phyloP scores from a whole-genome alignment of 495 filamentous ascomycete genomes.

The Parathielavia appendiculata region DNA sequence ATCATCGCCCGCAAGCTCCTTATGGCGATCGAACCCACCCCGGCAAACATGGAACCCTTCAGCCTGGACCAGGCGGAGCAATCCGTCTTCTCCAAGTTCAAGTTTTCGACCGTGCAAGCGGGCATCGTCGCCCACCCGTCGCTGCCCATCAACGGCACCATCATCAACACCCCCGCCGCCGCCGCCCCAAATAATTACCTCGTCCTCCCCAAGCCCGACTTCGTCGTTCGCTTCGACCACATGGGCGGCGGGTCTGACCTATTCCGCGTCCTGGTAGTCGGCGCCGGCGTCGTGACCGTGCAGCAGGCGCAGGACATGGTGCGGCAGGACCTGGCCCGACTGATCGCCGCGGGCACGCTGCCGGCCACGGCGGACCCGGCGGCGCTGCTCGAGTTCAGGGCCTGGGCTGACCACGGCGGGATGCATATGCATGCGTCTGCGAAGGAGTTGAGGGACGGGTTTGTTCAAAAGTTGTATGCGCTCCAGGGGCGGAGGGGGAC shows the following conservation, averaged over 20 bases:
- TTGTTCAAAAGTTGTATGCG: conserved; percentile 45
- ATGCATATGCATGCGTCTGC: conserved; percentile 34
- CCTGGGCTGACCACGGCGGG: conserved; percentile 37
- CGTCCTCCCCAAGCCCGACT: conserved; percentile 23
- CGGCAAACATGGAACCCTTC: conserved; percentile 33
- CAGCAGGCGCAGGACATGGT: conserved; percentile 30
- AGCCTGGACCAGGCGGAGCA: conserved; percentile 34
- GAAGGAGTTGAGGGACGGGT: conserved; percentile 32
- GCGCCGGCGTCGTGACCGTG: conserved; percentile 27
- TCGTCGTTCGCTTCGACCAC: conserved; percentile 22
- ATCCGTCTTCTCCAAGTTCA: conserved; percentile 31
- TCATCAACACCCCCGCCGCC: conserved; percentile 24
- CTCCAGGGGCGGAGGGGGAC: conserved; percentile 51
- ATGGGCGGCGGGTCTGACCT: conserved; percentile 28
- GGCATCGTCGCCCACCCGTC: conserved; percentile 35
- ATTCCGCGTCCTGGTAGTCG: conserved; percentile 40
- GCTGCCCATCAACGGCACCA: conserved; percentile 24
- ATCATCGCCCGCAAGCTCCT: conserved; percentile 37
- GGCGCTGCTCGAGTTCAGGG: conserved; percentile 29
- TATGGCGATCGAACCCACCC: conserved; percentile 38
- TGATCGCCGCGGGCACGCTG: conserved; percentile 30
- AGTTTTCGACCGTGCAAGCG: conserved; percentile 32
- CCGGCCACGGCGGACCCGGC: conserved; percentile 10
- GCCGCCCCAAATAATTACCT: conserved; percentile 28
- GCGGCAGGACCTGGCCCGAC: conserved; percentile 28